A percentile compares a stretch with the other conserved stretches of the same genome.
phyloP scores from a whole-genome alignment of 768 basidiomycete species.

The Trametes cinnabarina region DNA sequence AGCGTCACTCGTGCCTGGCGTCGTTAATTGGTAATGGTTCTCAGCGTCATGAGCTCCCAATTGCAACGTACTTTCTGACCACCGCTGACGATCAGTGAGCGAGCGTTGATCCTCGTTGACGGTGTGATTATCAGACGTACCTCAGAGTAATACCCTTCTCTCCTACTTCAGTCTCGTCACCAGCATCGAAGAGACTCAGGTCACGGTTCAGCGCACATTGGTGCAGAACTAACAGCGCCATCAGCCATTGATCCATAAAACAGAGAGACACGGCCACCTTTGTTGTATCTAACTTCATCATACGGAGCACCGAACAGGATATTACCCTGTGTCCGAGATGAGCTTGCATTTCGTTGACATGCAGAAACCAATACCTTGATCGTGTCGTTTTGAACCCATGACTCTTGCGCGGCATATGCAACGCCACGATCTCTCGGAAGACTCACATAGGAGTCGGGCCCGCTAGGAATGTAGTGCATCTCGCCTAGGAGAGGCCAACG shows the following conservation, averaged over 20 bases:
- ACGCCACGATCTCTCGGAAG: conserved; percentile 45
- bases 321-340: conserved; percentile 18
- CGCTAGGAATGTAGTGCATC: conserved; percentile 32
- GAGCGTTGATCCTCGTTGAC: neutral
- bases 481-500: too few relatives aligned
- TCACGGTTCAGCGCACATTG: conserved; percentile 46
- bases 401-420: conserved; percentile 48
- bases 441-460: conserved; percentile 38
- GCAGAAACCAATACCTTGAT: conserved; percentile 28
- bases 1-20: conserved; percentile 37
- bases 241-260: neutral
- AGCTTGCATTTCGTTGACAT: neutral
- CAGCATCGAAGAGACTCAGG: conserved; percentile 45
- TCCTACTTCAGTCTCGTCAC: conserved; percentile 30
- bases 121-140: conserved; percentile 10
- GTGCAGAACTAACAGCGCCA: conserved; percentile 29
- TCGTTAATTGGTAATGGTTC: neutral
- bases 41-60: too few relatives aligned
- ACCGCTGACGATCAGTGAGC: conserved; percentile 29
- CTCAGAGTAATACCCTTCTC: conserved; percentile 53
- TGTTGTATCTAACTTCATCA: conserved; percentile 28
- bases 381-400: conserved; percentile 49
- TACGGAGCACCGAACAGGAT: conserved; percentile 28
- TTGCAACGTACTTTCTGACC: conserved; percentile 40
- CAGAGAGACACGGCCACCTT: conserved; percentile 6